Base-by-base conservation (phyloP, 345 rosid species). In the Firmiana major region DNA sequence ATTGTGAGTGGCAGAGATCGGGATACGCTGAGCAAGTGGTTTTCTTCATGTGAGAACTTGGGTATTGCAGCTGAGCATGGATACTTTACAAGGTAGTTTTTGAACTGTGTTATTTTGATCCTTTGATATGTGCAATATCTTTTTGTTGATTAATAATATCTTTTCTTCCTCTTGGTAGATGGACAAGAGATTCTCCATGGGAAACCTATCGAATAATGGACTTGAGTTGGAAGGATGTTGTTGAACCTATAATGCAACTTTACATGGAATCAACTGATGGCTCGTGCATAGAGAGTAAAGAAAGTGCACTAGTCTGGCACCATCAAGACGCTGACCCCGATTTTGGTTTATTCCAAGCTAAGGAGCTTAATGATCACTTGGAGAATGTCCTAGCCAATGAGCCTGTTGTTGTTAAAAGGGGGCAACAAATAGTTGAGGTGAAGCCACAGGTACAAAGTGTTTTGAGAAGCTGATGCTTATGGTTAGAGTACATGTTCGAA, bases 51-150 rank as follows among this genome's bases (percentile, higher is more conserved):
- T 73, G 88, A 85, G 55, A 86, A 80, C 55, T 78, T 93, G 65
- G 98, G 98, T 4, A 81, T 93, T 80, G 87, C 98, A 28, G 97
- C 98, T 31, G 98, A 93, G 77, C 98, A 93, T 79, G 97, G 98
- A 51, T 93, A 81, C 77, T 90, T 89, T 73, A 87, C 88, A 10
- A 90, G 94, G 98, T 93, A 85, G 71, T 60, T 40, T 36, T 40
- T 63, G 34, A 11, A 45, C 60, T 24, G 6, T 68, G 51, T 63
- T 34, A 13, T 22, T 24, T 53, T 57, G 22, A 28, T 77, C 67
- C 68, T 12, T n/a, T 40, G 19, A 7, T 55, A 21, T 34, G 31
- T 19, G 16, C 40, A 38, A 46, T 68, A 10, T 65, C 51, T 63
- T n/a, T 69, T 45, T 65, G 16, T 75, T 13, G 26, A 19, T 53